Conservation (phyloP, 2,329 filamentous ascomycete genomes). For the Fusarium paranaense region DNA sequence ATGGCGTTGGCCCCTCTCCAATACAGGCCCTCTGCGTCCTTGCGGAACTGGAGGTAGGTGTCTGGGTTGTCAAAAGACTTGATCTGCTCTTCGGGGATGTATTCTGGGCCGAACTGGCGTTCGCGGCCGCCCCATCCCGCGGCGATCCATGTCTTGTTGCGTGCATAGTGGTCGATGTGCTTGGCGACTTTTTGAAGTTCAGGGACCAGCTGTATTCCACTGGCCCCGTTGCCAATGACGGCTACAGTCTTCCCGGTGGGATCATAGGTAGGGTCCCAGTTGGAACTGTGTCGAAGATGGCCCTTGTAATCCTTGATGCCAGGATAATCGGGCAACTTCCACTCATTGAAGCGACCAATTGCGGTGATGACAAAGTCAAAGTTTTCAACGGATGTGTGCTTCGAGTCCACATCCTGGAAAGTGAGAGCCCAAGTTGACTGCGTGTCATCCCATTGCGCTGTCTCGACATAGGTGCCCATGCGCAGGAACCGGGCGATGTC, state of each 20-base stretch:
- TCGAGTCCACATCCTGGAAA: not conserved
- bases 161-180: not conserved
- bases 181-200: not conserved
- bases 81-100: not conserved
- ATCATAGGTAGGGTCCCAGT: not conserved
- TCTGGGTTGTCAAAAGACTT: not conserved
- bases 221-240: slow-evolving; percentile 5
- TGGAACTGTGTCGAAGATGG: slow-evolving; percentile 6
- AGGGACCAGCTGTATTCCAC: not conserved
- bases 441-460: not conserved
- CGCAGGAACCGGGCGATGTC: slow-evolving; percentile 65
- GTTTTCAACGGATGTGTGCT: slow-evolving; percentile 9
- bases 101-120: not conserved
- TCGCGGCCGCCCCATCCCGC: not conserved
- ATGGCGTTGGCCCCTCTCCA: not conserved
- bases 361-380: slow-evolving; percentile 72
- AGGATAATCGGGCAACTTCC: slow-evolving; percentile 63
- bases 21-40: not conserved
- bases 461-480: not conserved
- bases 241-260: not conserved
- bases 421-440: slow-evolving; percentile 53
- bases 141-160: not conserved
- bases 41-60: not conserved
- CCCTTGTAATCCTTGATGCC: slow-evolving; percentile 63
- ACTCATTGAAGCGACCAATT: slow-evolving; percentile 71